Percentiles rank a stretch among this genome's conserved stretches.
These are phyloP conservation scores for Coleophoma cylindrospora DNA, from an alignment of 2,329 filamentous ascomycete species.

Conservation along the genomic window DNA sequence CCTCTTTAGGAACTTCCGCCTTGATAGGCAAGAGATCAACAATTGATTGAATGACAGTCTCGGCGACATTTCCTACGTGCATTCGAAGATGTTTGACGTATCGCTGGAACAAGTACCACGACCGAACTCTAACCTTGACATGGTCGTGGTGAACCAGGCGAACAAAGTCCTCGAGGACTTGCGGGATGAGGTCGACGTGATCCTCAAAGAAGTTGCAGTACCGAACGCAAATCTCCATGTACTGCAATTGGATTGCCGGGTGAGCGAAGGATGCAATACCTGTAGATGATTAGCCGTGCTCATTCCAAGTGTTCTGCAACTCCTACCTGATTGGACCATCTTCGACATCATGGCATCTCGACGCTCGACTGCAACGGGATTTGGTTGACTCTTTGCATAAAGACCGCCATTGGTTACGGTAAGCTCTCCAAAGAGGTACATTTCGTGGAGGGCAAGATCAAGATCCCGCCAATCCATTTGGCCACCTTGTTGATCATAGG, in stretches of 20 bases:
- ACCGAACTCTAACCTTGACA: constrained; percentile 79
- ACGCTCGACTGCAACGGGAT: constrained; percentile 71
- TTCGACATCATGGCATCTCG: constrained; percentile 90
- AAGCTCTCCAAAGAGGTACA: constrained; percentile 92
- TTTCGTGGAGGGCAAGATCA: constrained; percentile 89
- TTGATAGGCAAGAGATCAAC: constrained; percentile 85
- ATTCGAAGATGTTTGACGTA: constrained; percentile 82
- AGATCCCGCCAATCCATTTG: constrained; percentile 92
- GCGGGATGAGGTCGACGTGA: constrained; percentile 74
- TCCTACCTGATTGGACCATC: constrained; percentile 86
- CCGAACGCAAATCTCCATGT: constrained; percentile 96
- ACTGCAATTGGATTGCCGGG: constrained; percentile 88
- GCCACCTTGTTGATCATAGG: constrained; percentile 66
- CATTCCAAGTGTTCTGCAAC: constrained; percentile 26
- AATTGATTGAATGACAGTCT: constrained; percentile 87
- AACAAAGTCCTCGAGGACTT: constrained; percentile 87
- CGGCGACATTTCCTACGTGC: constrained; percentile 83
- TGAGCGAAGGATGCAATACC: constrained; percentile 83
- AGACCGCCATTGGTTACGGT: constrained; percentile 84
- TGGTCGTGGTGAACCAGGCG: constrained; percentile 84
- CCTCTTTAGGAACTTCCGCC: constrained; percentile 76
- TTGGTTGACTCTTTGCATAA: constrained; percentile 80
- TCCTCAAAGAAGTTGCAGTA: constrained; percentile 92
- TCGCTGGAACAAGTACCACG: constrained; percentile 95
- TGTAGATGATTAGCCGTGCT: constrained; percentile 31